Conservation (phyloP, 129 eudicot species). For the Pseudognaphalium luteoalbum region DNA sequence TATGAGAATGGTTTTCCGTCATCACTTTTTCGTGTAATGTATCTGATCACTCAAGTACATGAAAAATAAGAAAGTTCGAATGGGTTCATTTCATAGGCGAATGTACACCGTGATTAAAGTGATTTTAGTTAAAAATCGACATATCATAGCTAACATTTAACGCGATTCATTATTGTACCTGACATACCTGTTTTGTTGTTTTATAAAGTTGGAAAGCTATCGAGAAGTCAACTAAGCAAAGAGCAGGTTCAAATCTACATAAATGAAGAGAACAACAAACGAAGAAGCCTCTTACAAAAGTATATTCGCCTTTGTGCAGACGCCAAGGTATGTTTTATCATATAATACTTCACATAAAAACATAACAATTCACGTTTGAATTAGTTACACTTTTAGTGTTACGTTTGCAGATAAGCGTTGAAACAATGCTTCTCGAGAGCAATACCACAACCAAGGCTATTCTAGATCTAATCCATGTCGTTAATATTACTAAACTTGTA, state of each 20-base stretch:
- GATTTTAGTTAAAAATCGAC: too few species aligned
- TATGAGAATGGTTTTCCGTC: background rate
- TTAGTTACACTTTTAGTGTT: background rate
- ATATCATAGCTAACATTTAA: background rate
- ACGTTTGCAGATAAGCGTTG: conserved; percentile 58
- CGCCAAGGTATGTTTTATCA: conserved; percentile 52
- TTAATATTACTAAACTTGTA: background rate
- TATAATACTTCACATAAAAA: background rate
- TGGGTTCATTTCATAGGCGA: background rate
- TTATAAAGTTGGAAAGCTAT: conserved; percentile 74
- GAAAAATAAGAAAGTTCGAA: background rate
- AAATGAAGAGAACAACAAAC: conserved; percentile 73
- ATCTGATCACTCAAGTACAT: background rate
- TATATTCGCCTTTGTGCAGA: conserved; percentile 71
- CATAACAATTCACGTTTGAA: too few species aligned
- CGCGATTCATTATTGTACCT: background rate
- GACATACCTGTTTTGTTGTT: background rate
- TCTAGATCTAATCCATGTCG: background rate
- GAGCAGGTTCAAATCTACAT: conserved; percentile 65
- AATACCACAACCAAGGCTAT: conserved; percentile 66
- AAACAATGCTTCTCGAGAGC: conserved; percentile 88
- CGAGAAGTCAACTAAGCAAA: conserved; percentile 79
- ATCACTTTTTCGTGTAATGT: too few species aligned
- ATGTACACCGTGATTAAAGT: background rate
- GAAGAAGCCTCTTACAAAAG: conserved; percentile 74